Base-by-base conservation (phyloP, 345 rosid genomes). In the Aethionema arabicum region DNA sequence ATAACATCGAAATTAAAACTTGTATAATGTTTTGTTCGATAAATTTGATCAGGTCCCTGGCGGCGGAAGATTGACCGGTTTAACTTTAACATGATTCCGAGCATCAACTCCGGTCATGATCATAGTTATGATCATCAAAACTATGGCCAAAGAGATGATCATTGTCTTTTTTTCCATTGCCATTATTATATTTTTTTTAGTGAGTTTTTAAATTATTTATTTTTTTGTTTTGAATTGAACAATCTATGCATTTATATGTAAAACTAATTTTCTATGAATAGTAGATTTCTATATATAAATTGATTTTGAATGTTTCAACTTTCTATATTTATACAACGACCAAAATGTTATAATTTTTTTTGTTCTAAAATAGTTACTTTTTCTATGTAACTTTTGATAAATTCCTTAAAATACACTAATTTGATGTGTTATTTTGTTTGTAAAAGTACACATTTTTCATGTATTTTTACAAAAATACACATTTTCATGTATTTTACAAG, bases 61-160 rank as follows among this genome's bases (percentile, higher is more conserved):
- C 27, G 27, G 27, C 27, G 27, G 27, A 21, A 21, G 27, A 21
- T 21, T 21, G 27, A 1, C 40, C 0, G 75, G 40, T 65, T 63
- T 71, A 63, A 71, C 1, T 8, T 2, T 71, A 13, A 50, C 65
- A 59, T 56, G 65, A 9, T 51, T 57, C 61, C 75, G n/a, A 0
- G 64, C 75, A 33, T 71, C 75, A 5, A 43, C 70, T 29, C 63
- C 11, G 29, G 31, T 58, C 56, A 58, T 45, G 16, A 64, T 37
- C 70, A 71, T 64, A 38, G 54, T 57, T n/a, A 64, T 58, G 36
- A 71, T 43, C 70, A 71, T 71, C 32, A 71, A 0, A 14, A 71
- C 60, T 12, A 65, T 58, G 37, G 64, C 31, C 55, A 71, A 64
- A 7, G 70, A 43, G 51, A 65, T 65, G 31, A 70, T 49, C 37